A percentile compares a stretch with the other conserved stretches of the same genome.
These are phyloP conservation scores for Tephrocybe sp. DNA, from an alignment of 768 basidiomycete genomes.

Conservation along the genomic window DNA sequence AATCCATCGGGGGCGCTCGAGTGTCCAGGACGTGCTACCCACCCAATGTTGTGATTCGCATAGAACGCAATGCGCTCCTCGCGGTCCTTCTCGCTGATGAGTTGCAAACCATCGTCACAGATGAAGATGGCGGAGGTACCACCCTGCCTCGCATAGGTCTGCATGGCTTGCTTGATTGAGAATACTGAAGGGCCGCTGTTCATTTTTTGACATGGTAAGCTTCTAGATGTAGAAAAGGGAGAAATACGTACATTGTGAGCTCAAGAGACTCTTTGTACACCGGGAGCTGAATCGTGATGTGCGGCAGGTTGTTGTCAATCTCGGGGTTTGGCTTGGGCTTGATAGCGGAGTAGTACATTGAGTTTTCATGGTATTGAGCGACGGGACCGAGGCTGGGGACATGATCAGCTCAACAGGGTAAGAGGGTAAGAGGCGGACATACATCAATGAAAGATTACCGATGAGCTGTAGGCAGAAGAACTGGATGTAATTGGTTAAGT, in stretches of 20 bases:
- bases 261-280: slow-evolving; percentile 85
- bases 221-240: not conserved
- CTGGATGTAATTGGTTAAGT: slow-evolving; percentile 33
- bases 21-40: slow-evolving; percentile 80
- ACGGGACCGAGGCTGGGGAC: slow-evolving; percentile 66
- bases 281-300: slow-evolving; percentile 80
- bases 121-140: slow-evolving; percentile 77
- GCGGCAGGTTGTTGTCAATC: slow-evolving; percentile 69
- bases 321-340: slow-evolving; percentile 66
- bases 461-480: slow-evolving; percentile 79
- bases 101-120: slow-evolving; percentile 82
- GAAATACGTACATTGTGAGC: slow-evolving; percentile 61
- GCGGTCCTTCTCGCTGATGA: slow-evolving; percentile 62
- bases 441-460: slow-evolving; percentile 62
- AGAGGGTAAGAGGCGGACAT: slow-evolving; percentile 23
- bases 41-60: slow-evolving; percentile 73
- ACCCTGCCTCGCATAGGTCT: slow-evolving; percentile 84
- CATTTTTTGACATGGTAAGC: slow-evolving; percentile 4
- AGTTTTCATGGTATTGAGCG: slow-evolving; percentile 82
- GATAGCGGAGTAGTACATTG: slow-evolving; percentile 75
- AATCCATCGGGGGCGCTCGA: slow-evolving; percentile 74
- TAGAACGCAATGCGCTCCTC: slow-evolving; percentile 74
- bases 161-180: slow-evolving; percentile 82
- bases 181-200: slow-evolving; percentile 69
- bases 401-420: not conserved